Conservation (phyloP, 1,284 basidiomycete genomes). For the Marasmius fiardii region DNA sequence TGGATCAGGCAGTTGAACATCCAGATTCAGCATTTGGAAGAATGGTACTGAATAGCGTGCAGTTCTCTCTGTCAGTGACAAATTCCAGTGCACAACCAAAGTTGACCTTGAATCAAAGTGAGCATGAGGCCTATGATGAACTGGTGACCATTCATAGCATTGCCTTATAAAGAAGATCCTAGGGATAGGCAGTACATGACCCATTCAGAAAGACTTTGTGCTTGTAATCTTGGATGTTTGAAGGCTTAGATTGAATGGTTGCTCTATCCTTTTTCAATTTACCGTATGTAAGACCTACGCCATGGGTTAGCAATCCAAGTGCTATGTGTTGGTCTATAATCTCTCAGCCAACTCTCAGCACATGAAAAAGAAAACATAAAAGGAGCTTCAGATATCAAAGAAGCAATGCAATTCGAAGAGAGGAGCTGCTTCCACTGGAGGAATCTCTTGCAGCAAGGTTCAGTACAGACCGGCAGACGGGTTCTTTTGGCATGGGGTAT, state of each 20-base stretch:
- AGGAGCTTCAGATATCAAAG: conserved; percentile 4
- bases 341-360: too few species aligned
- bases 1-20: conserved; percentile 43
- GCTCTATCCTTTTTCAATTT: too few species aligned
- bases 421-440: conserved; percentile 3
- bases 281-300: too few species aligned
- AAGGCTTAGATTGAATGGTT: too few species aligned
- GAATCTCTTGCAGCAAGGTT: conserved; percentile 3
- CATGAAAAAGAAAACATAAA: background rate
- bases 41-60: conserved; percentile 71
- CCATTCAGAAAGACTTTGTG: conserved; percentile 70
- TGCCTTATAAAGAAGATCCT: conserved; percentile 65
- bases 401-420: conserved; percentile 5
- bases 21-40: conserved; percentile 67
- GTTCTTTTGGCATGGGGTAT: conserved; percentile 9
- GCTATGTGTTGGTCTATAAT: conserved; percentile 4
- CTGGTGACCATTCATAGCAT: too few species aligned
- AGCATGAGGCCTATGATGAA: too few species aligned
- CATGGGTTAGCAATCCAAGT: conserved; percentile 6
- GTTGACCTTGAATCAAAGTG: conserved; percentile 15
- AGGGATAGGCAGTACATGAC: conserved; percentile 69
- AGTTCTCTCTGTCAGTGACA: conserved; percentile 52
- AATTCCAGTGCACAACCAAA: conserved; percentile 47
- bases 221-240: conserved; percentile 60
- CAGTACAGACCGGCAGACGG: conserved; percentile 7